Base-by-base conservation (phyloP, 345 rosid genomes). In the Trapa incisa region DNA sequence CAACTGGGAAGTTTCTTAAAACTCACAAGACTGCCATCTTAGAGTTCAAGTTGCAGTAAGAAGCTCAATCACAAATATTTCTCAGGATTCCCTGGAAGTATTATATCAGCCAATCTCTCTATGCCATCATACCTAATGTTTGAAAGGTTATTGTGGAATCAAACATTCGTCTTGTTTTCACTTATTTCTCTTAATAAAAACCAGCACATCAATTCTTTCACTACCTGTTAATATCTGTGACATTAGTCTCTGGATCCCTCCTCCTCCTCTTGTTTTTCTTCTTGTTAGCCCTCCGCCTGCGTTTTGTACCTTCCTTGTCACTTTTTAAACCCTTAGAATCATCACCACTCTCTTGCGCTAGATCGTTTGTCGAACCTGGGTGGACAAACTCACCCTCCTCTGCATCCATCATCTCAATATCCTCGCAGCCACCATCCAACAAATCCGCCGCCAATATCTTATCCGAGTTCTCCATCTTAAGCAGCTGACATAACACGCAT, bases 321-420 rank as follows among this genome's bases (percentile, higher is more conserved):
- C 70, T 70, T 65, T 65, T 70, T 67, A 54, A 83, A 33, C 14
- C 72, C 64, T 61, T 69, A 66, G 50, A 83, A 39, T 29, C 75
- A 45, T 57, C 71, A 42, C 47, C 77, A 42, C 66, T 80, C 58
- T 45, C 17, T 9, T 48, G 69, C 42, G 61, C 76, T 61, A 58
- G 32, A 60, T 72, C 81, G 74, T 74, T 61, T 1, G 2, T 62
- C 0, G 74, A 39, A 35, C 65, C 75, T n/a, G 65, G 39, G n/a
- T 84, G 93, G 61, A 77, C 72, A 17, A 85, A 48, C 80, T 89
- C 96, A 42, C 97, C 97, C 76, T 93, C 98, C 76, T 89, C 97
- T 1, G 79, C 87, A 71, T 93, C 97, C 67, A 78, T 75, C 98
- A 93, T 93, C 62, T 67, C 87, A 33, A 61, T 76, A 48, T 69